Percentiles rank a stretch among this genome's conserved stretches.
phyloP scores from a whole-genome alignment of 2,329 filamentous ascomycete genomes.

The Paecilomyces variotii region DNA sequence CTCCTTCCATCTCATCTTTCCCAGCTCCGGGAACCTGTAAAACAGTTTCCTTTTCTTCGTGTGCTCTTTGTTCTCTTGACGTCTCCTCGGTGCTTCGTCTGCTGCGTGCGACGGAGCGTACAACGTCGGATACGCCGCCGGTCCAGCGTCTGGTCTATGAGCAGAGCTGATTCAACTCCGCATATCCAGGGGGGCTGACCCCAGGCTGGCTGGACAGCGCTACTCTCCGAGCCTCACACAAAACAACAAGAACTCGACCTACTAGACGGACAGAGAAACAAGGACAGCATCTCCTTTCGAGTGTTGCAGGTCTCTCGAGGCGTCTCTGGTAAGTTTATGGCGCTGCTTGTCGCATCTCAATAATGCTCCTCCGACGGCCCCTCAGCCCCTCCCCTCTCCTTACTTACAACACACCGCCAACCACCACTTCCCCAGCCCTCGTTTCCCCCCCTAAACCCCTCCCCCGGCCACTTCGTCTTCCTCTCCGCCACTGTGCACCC shows the following conservation, averaged over 20 bases:
- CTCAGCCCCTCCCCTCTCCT: constrained; percentile 32
- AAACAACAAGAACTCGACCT: background rate
- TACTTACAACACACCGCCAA: constrained; percentile 29
- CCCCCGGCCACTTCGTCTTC: constrained; percentile 8
- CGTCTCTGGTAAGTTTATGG: background rate
- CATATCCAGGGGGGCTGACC: background rate
- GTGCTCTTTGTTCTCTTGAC: constrained; percentile 8
- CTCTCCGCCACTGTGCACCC: background rate
- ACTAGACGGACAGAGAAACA: background rate
- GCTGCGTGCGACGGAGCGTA: background rate
- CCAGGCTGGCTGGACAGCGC: background rate
- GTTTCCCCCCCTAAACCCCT: constrained; percentile 7
- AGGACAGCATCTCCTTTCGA: background rate
- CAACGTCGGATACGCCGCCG: background rate
- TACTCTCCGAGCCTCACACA: background rate
- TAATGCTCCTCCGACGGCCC: constrained; percentile 8
- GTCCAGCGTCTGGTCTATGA: background rate
- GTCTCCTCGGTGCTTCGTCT: constrained; percentile 1
- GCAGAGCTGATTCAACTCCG: background rate
- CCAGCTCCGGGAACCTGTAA: constrained; percentile 15
- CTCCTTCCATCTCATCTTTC: constrained; percentile 11
- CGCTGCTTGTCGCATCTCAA: constrained; percentile 3
- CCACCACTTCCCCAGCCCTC: constrained; percentile 9
- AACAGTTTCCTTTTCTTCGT: constrained; percentile 20
- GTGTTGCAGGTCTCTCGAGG: background rate